Base-by-base conservation (phyloP, 352 stramenopile species). In the Globisporangium camurandrum region DNA sequence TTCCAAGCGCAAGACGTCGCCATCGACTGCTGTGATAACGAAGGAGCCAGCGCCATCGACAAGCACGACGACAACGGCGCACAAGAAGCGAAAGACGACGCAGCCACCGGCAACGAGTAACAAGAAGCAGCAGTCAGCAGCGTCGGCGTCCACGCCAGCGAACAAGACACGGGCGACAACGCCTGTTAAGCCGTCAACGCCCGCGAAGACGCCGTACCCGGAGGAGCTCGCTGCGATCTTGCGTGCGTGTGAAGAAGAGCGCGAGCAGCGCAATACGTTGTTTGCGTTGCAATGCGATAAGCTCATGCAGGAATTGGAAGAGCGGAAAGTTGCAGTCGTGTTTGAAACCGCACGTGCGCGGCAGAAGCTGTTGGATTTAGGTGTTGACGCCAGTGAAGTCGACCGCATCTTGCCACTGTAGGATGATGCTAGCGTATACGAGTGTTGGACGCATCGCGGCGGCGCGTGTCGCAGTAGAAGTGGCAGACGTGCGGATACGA, bases 321-420 rank as follows among this genome's bases (percentile, higher is more conserved):
- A 50, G 31, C 56, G 51, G 56, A 59, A 63, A 36, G 55, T 61
- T 37, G 36, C 50, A 28, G 45, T 59, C 19, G 38, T 61, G 19
- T 54, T 36, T 20, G 43, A 63, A 37, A 63, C 45, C 0, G 51
- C 67, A 14, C 42, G 75, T 22, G 67, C 69, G 46, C 61, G 69
- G 28, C 75, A 75, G 49, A 75, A 71, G 44, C 44, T 82, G 55
- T 51, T 72, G 41, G 67, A 78, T 33, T 51, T 63, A 5, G 56
- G 56, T 5, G 52, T 63, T n/a, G 30, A 24, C 23, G 36, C 40
- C 31, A 34, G n/a, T 12, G 51, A 63, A n/a, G 38, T 63, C 17
- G 56, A 63, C 27, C 51, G 50, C 39, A 51, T 63, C 28, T 30
- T 63, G 36, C 51, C 56, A 9, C 20, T 63, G 9, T 59, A 54